Evolutionary conservation across 768 basidiomycete genomes (phyloP).

Genomic region (Russula griseocarnosa): DNA sequence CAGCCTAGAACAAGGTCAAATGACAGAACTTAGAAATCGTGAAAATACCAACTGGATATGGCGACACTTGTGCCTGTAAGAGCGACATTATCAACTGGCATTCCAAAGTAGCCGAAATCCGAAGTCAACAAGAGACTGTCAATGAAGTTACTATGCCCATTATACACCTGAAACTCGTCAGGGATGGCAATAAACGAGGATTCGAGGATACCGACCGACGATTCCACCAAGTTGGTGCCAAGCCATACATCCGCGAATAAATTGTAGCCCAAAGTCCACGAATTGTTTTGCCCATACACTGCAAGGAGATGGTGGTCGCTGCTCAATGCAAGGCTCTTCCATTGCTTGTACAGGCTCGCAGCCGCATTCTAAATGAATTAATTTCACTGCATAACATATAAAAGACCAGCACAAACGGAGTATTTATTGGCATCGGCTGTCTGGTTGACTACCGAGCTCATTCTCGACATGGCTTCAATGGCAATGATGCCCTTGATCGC

Average conservation of each 20-base stretch:
- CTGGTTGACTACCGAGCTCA: constrained; percentile 36
- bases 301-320: constrained; percentile 9
- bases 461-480: constrained; percentile 59
- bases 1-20: constrained; percentile 11
- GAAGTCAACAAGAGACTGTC: not conserved
- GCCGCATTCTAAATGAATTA: constrained; percentile 12
- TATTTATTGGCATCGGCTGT: constrained; percentile 29
- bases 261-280: constrained; percentile 63
- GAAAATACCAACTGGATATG: not conserved
- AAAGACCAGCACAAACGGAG: constrained; percentile 26
- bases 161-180: constrained; percentile 17
- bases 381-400: not conserved
- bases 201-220: constrained; percentile 17
- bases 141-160: constrained; percentile 15
- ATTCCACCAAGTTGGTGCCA: constrained; percentile 47
- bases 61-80: not conserved
- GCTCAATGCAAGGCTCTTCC: constrained; percentile 15
- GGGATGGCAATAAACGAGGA: not conserved
- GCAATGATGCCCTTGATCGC: constrained; percentile 70
- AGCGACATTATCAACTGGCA: constrained; percentile 13
- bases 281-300: constrained; percentile 28
- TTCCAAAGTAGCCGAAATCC: constrained; percentile 8
- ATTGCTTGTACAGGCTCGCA: constrained; percentile 11
- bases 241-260: constrained; percentile 58
- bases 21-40: not conserved